These are phyloP conservation scores for Heteromeles arbutifolia DNA, from an alignment of 306 rosid species.

Conservation along the genomic window DNA sequence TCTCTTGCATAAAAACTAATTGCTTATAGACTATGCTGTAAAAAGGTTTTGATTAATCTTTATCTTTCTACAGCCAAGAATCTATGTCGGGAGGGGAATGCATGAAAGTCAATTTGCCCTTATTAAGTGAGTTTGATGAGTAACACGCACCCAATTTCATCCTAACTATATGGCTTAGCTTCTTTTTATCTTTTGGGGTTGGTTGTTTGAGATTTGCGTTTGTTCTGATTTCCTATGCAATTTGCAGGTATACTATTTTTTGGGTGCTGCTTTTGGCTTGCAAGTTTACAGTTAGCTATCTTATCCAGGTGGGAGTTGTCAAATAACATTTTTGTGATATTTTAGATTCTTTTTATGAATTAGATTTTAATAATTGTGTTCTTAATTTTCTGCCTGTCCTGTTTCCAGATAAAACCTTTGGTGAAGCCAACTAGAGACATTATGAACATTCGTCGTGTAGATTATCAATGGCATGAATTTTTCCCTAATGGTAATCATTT, in stretches of 20 bases:
- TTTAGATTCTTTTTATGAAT: not conserved
- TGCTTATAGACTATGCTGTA: not conserved
- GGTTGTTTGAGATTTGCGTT: conserved; percentile 12
- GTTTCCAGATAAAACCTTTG: conserved; percentile 76
- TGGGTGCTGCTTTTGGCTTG: conserved; percentile 79
- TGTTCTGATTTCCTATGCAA: conserved; percentile 12
- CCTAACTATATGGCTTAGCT: conserved; percentile 5
- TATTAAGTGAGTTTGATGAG: conserved; percentile 61
- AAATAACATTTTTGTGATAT: conserved; percentile 6
- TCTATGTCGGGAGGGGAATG: conserved; percentile 94
- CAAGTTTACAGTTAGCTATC: conserved; percentile 74
- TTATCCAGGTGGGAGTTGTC: conserved; percentile 56
- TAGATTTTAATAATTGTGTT: not conserved
- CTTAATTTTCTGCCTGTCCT: conserved; percentile 8
- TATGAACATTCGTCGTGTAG: conserved; percentile 60
- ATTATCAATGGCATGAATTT: conserved; percentile 85
- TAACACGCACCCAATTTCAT: conserved; percentile 2
- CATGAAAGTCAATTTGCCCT: conserved; percentile 93
- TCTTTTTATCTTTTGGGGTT: conserved; percentile 7
- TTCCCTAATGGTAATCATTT: conserved; percentile 63
- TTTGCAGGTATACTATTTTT: conserved; percentile 85
- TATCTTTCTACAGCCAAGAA: conserved; percentile 67
- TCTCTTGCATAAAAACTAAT: not conserved
- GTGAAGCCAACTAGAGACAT: conserved; percentile 83
- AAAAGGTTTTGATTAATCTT: conserved; percentile 13